phyloP scores from a whole-genome alignment of 202 grass and related monocot species.

The Setaria viridis region DNA sequence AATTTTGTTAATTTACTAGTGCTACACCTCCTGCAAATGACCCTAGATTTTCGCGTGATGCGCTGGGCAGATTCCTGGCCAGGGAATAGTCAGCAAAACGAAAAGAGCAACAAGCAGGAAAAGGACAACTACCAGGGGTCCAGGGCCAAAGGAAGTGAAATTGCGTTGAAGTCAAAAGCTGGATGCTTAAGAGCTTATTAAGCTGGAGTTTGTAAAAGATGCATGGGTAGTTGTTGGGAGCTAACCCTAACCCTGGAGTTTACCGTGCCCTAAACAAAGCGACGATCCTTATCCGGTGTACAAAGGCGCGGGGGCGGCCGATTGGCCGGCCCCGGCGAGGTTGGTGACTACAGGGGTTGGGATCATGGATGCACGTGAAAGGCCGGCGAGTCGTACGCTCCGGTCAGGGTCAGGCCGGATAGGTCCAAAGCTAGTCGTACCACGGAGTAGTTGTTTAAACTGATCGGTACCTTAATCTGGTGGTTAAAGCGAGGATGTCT shows the following conservation, averaged over 20 bases:
- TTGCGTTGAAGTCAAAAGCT: slow-evolving; percentile 16
- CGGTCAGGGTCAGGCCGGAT: slow-evolving; percentile 25
- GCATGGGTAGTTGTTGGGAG: not conserved
- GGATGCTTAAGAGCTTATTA: not conserved
- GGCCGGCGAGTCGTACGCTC: slow-evolving; percentile 36
- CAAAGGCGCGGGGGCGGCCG: not conserved
- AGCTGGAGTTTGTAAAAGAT: not conserved
- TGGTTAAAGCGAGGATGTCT: slow-evolving; percentile 42
- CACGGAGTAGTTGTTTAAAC: not conserved
- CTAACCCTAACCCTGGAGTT: slow-evolving; percentile 18
- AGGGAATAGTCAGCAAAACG: not conserved
- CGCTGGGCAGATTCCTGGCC: slow-evolving; percentile 17
- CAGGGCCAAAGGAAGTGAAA: not conserved
- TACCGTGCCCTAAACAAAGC: slow-evolving; percentile 36
- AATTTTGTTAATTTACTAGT: not conserved
- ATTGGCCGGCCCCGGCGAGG: slow-evolving; percentile 33
- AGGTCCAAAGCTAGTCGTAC: slow-evolving; percentile 51
- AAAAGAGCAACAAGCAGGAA: not conserved
- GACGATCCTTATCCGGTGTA: slow-evolving; percentile 71
- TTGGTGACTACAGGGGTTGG: slow-evolving; percentile 45
- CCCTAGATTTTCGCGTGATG: not conserved
- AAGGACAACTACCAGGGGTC: not conserved
- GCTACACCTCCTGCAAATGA: not conserved
- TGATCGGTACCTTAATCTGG: slow-evolving; percentile 10
- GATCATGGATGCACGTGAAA: slow-evolving; percentile 56